Conservation (phyloP, 306 rosid species). For the Lablab purpureus region DNA sequence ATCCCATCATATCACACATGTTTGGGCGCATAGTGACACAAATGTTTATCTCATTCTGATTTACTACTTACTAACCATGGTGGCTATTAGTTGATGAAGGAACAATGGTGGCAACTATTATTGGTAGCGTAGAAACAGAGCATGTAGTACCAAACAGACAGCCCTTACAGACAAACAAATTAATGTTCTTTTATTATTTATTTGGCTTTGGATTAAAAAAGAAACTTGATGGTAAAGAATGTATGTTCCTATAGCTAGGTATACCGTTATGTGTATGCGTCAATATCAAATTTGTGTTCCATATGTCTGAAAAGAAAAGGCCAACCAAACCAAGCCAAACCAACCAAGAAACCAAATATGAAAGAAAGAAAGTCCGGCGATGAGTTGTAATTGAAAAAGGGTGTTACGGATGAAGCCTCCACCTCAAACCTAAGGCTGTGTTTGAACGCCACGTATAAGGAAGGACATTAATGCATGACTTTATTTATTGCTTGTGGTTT, state of each 20-base stretch:
- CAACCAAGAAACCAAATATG: background rate
- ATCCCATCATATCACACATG: background rate
- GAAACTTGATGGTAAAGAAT: constrained; percentile 44
- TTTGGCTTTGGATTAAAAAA: constrained; percentile 15
- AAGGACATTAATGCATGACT: constrained; percentile 30
- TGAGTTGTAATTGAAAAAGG: background rate
- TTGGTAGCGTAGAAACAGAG: constrained; percentile 17
- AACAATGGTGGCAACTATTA: background rate
- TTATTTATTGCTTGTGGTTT: constrained; percentile 32
- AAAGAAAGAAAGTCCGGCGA: background rate
- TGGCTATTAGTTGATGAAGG: background rate
- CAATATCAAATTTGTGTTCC: constrained; percentile 4
- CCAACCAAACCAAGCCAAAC: background rate
- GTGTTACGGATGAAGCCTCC: constrained; percentile 1
- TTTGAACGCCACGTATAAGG: constrained; percentile 47
- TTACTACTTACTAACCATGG: background rate
- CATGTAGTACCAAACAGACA: constrained; percentile 39
- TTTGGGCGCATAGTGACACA: background rate
- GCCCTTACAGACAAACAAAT: constrained; percentile 41
- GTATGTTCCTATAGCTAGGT: constrained; percentile 41
- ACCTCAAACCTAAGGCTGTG: constrained; percentile 15
- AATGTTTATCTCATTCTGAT: background rate
- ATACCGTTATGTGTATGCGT: constrained; percentile 21
- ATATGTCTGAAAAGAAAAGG: constrained; percentile 16
- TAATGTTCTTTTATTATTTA: constrained; percentile 32